phyloP scores from a whole-genome alignment of 768 basidiomycete species.

The Pisolithus sp. region DNA sequence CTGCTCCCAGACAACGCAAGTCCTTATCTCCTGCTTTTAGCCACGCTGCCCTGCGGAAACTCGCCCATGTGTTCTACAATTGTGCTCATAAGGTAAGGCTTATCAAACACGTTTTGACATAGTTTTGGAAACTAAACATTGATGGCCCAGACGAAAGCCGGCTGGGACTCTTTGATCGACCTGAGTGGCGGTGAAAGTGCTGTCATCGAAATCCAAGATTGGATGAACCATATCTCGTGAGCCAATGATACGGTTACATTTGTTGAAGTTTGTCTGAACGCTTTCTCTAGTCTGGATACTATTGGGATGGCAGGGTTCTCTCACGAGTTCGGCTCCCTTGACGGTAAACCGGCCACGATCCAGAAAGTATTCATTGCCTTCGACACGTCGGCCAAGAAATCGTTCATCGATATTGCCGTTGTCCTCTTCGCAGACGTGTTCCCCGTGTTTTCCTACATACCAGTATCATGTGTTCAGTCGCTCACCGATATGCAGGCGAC shows the following conservation, averaged over 20 bases:
- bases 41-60: conserved; percentile 16
- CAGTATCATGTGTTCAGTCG: too few relatives aligned
- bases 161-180: conserved; percentile 20
- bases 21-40: conserved; percentile 23
- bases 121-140: conserved; percentile 6
- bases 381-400: too few relatives aligned
- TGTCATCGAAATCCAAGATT: conserved; percentile 29
- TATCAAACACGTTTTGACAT: background rate
- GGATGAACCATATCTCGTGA: conserved; percentile 27
- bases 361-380: too few relatives aligned
- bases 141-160: conserved; percentile 18
- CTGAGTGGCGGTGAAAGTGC: conserved; percentile 7
- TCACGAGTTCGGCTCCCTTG: too few relatives aligned
- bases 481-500: background rate
- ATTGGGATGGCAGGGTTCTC: too few relatives aligned
- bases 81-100: conserved; percentile 21
- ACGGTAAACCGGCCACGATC: too few relatives aligned
- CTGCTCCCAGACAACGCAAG: conserved; percentile 19
- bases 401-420: conserved; percentile 2
- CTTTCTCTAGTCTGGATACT: too few relatives aligned
- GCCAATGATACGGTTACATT: too few relatives aligned
- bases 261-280: too few relatives aligned
- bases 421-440: background rate
- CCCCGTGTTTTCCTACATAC: too few relatives aligned
- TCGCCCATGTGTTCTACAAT: conserved; percentile 22